A percentile compares a stretch with the other conserved stretches of the same genome.
Conservation (phyloP, 805 yeast genomes). For the Metschnikowia lachancei region DNA sequence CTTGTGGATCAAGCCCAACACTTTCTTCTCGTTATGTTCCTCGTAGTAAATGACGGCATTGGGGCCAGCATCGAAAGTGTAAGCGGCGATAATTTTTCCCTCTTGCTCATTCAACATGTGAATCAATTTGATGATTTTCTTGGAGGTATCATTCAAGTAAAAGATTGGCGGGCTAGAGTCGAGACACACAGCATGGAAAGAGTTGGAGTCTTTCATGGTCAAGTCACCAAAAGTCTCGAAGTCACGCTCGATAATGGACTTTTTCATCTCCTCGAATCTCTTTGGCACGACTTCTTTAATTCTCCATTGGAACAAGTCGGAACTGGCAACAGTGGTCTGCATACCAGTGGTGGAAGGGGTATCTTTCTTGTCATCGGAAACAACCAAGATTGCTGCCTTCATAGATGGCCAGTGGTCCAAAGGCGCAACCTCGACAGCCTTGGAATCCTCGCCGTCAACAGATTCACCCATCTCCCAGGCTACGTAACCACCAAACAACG, state of each 20-base stretch:
- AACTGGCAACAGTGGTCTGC: constrained; percentile 91
- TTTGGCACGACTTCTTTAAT: constrained; percentile 79
- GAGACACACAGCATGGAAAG: constrained; percentile 96
- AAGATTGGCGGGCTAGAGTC: constrained; percentile 96
- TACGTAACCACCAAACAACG: constrained; percentile 94
- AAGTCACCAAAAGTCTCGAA: constrained; percentile 80
- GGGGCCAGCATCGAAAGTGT: constrained; percentile 99
- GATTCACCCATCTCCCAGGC: constrained; percentile 96
- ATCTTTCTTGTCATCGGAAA: constrained; percentile 89
- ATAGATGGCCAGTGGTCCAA: constrained; percentile 85
- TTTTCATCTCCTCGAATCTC: constrained; percentile 79
- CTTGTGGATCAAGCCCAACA: constrained; percentile 66
- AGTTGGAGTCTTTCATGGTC: constrained; percentile 95
- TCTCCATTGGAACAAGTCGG: constrained; percentile 81
- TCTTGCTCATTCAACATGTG: constrained; percentile 71
- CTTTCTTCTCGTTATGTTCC: constrained; percentile 65
- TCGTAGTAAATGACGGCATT: constrained; percentile 94
- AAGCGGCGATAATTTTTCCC: constrained; percentile 80
- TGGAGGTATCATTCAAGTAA: constrained; percentile 23
- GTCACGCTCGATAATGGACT: constrained; percentile 69
- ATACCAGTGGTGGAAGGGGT: constrained; percentile 93
- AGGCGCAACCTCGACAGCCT: constrained; percentile 90
- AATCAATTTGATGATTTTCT: constrained; percentile 22
- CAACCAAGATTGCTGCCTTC: constrained; percentile 88
- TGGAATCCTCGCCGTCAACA: constrained; percentile 84